Evolutionary conservation across 176 grass and related monocot species (phyloP), one percentile per base, ranked within the genome.

Genomic region (Phragmites australis): DNA sequence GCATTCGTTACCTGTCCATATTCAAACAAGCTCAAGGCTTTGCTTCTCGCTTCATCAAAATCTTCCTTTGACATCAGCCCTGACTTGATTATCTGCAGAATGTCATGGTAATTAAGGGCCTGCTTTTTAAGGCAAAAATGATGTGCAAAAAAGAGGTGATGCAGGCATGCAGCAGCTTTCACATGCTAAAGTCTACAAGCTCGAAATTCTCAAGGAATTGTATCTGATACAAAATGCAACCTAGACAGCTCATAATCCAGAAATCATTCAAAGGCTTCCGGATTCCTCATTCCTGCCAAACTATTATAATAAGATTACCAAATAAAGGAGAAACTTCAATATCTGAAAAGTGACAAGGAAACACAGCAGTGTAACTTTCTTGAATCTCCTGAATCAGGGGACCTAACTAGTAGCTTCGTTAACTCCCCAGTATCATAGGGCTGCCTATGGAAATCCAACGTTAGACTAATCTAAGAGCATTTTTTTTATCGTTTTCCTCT

Each of bases 51-150:
- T 82, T 99, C 92, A 69, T 95, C 88, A 84, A 93, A 99, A 76
- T 99, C 88, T 37, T 91, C 75, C 79, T 88, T 90, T 51, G 90
- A 89, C 96, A 99, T 99, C 56, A 99, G 43, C 30, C 92, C 92
- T 78, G 88, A 72, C 26, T 87, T 74, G 48, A 99, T 62, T 71
- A 99, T 95, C 90, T 99, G 82, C 37, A 67, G 59, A 83, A 87
- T 49, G 77, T 21, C 37, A 82, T 62, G 32, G 65, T n/a, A 77
- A 73, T 60, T 82, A 68, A 91, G 17, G 13, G 18, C 45, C 11
- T 66, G 27, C 17, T 9, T 69, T 69, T 64, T 16, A 6, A 52
- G 37, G 3, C 14, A 17, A 15, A 69, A 66, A 66, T 45, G 40
- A 85, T 44, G 39, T 70, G 45, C 68, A 3, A 1, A 27, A 75